Percentiles rank a stretch among this genome's conserved stretches.
phyloP scores from a whole-genome alignment of 495 filamentous ascomycete species.

The Paragyromitra xinjiangensis region DNA sequence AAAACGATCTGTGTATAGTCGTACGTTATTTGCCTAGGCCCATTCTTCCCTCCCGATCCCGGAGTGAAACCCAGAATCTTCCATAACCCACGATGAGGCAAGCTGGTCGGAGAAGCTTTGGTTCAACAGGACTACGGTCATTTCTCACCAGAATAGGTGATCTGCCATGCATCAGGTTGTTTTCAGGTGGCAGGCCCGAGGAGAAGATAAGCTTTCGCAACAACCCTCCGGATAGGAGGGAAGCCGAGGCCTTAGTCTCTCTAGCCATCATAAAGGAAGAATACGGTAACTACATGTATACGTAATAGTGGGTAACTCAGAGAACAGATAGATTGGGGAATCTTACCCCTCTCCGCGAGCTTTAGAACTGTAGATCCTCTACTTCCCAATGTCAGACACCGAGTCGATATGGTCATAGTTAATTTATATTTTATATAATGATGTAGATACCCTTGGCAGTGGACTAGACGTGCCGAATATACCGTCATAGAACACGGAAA shows the following conservation, averaged over 20 bases:
- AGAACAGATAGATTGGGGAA: neutral
- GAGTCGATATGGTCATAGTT: neutral
- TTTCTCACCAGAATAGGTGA: constrained; percentile 1
- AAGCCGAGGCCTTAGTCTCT: neutral
- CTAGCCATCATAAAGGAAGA: constrained; percentile 2
- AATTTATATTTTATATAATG: constrained; percentile 2
- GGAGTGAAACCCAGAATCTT: neutral
- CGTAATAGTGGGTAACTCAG: neutral
- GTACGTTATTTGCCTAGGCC: constrained; percentile 7
- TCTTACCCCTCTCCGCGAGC: neutral
- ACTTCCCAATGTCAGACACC: neutral
- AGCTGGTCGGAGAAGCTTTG: neutral
- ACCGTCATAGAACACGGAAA: constrained; percentile 8
- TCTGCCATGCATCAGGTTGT: neutral
- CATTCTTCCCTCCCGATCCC: neutral
- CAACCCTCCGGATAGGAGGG: neutral
- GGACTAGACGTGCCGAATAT: constrained; percentile 17
- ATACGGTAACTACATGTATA: neutral
- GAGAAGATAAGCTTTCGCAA: constrained; percentile 12
- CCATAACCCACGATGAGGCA: neutral
- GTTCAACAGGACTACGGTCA: neutral
- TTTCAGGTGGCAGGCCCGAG: constrained; percentile 5
- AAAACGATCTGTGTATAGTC: neutral
- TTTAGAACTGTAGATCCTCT: neutral
- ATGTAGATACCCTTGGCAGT: constrained; percentile 26